Evolutionary conservation across 306 rosid genomes (phyloP).

Genomic region (Sophora flavescens): DNA sequence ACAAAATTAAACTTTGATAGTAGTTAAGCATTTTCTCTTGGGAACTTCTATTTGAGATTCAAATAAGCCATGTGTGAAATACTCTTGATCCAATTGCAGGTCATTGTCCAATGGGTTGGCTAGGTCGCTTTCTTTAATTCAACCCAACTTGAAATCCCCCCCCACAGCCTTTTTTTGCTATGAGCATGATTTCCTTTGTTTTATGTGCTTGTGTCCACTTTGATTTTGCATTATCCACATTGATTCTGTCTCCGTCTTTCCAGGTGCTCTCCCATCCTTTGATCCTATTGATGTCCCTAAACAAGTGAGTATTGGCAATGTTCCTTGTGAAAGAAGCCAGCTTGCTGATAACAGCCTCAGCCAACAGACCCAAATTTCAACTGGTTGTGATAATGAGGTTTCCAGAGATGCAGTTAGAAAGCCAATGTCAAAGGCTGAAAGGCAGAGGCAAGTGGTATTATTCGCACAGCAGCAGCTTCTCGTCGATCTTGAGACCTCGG

Average conservation of each 20-base stretch:
- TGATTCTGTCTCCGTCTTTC: background rate
- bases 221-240: background rate
- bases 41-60: no score
- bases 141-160: slow-evolving; percentile 44
- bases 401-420: slow-evolving; percentile 33
- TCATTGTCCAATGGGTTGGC: no score
- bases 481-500: slow-evolving; percentile 1
- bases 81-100: no score
- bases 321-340: slow-evolving; percentile 19
- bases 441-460: slow-evolving; percentile 9
- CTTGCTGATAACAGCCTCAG: background rate
- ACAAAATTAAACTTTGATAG: slow-evolving; percentile 5
- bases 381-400: background rate
- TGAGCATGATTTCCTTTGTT: slow-evolving; percentile 42
- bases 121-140: no score
- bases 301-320: background rate
- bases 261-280: slow-evolving; percentile 46
- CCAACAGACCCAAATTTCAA: slow-evolving; percentile 16
- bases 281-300: slow-evolving; percentile 31
- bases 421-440: slow-evolving; percentile 35
- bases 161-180: slow-evolving; percentile 39
- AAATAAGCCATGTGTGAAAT: no score
- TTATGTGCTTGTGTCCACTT: slow-evolving; percentile 1
- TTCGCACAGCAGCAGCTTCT: slow-evolving; percentile 2
- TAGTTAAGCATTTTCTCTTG: slow-evolving; percentile 39